Conservation (phyloP, 1,139 yeast genomes). For the Protomyces inouyei region DNA sequence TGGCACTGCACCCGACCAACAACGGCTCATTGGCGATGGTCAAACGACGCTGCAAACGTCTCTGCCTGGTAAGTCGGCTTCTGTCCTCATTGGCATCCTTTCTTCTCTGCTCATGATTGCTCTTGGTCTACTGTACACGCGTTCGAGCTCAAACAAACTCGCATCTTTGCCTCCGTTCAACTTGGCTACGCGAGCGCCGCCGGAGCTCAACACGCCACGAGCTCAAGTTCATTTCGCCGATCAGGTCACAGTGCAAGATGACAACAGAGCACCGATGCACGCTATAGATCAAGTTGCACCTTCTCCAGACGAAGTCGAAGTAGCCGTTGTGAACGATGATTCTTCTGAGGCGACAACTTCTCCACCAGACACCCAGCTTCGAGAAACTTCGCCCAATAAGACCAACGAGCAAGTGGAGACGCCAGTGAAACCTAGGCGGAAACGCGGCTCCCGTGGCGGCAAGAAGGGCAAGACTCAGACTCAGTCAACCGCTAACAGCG, state of each 20-base stretch:
- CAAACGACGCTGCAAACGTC: neutral
- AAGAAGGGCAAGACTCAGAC: constrained; percentile 4
- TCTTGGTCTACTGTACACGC: neutral
- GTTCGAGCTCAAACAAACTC: neutral
- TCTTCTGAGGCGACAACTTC: neutral
- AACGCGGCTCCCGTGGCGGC: constrained; percentile 24
- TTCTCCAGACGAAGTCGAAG: neutral
- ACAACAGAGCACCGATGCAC: neutral
- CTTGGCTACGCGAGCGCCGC: neutral
- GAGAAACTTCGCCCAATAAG: neutral
- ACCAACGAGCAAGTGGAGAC: neutral
- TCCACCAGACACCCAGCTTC: neutral
- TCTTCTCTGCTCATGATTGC: neutral
- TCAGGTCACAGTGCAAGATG: neutral
- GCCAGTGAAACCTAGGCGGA: constrained; percentile 13
- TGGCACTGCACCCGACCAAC: neutral
- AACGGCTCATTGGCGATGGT: constrained; percentile 1
- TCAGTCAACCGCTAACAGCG: neutral
- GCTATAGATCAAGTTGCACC: neutral
- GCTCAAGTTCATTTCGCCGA: neutral
- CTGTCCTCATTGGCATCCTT: neutral
- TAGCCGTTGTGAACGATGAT: neutral
- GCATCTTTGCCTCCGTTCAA: neutral
- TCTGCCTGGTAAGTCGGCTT: neutral
- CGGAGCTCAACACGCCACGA: neutral